Conservation (phyloP, 306 rosid genomes). For the Quillaja saponaria region DNA sequence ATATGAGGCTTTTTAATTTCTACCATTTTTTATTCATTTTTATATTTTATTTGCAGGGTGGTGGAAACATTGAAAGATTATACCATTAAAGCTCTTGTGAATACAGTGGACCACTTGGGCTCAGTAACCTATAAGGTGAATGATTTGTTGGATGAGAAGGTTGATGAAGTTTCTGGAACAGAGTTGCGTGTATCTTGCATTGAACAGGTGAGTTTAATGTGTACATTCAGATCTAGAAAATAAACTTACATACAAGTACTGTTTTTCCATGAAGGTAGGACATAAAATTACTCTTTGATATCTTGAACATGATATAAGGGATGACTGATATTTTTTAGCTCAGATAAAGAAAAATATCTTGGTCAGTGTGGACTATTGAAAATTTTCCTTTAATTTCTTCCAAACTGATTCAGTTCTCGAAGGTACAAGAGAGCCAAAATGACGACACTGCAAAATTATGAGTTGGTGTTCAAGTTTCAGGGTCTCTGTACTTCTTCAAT, state of each 20-base stretch:
- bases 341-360: not conserved
- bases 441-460: too few relatives aligned
- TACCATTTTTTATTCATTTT: conserved; percentile 21
- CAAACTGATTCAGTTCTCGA: too few relatives aligned
- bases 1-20: conserved; percentile 8
- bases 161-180: conserved; percentile 85
- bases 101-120: conserved; percentile 98
- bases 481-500: too few relatives aligned
- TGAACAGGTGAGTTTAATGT: conserved; percentile 66
- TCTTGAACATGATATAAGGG: not conserved
- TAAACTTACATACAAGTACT: conserved; percentile 9
- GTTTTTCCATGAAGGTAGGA: conserved; percentile 10
- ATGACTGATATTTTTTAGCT: conserved; percentile 17
- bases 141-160: conserved; percentile 92
- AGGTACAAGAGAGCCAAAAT: too few relatives aligned
- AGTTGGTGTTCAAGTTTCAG: too few relatives aligned
- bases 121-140: conserved; percentile 91
- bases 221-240: conserved; percentile 11
- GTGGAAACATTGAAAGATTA: conserved; percentile 95
- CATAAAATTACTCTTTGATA: conserved; percentile 15
- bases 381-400: too few relatives aligned
- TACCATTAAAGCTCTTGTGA: conserved; percentile 93
- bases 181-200: conserved; percentile 87
- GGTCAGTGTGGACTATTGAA: too few relatives aligned
- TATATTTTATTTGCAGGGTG: conserved; percentile 50